Base-by-base conservation (phyloP, 768 basidiomycete genomes). In the Mycena albidolilacea region DNA sequence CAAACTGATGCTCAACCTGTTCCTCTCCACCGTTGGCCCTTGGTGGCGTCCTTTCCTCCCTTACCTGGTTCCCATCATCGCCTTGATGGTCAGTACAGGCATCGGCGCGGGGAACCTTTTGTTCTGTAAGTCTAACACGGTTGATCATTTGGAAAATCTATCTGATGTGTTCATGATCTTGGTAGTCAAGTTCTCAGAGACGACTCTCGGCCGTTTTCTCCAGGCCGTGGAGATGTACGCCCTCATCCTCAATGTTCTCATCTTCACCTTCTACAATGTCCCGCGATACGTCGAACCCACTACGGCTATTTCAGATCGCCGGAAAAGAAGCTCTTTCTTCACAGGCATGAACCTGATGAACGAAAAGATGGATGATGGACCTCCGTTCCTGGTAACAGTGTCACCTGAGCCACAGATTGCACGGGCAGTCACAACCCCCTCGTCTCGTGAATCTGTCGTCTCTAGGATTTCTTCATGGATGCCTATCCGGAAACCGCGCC, bases 151-250 rank as follows among this genome's bases (percentile, higher is more conserved):
- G 1, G 63, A 37, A 23, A 59, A 17, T 50, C 48, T 50, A 30
- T 71, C 58, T 48, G 64, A 57, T 64, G 21, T 65, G 21, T 65
- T 52, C 23, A 44, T 74, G 62, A 71, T 64, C 35, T 5, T 15
- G 39, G 37, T 75, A 94, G 93, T 92, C 79, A 81, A 84, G 65
- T 93, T 94, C 77, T 89, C 93, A 3, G 94, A 95, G 81, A 89
- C 88, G 7, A 84, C 85, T 11, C 81, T 92, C 1, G 94, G 93
- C n/a, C 90, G 91, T 58, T 89, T 94, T 75, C 83, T 89, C 68
- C 87, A 90, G 75, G 91, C 90, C 15, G 80, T 90, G 43, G 91
- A 92, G 77, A 75, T 91, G 30, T 95, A 91, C 77, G 85, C 90
- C 54, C 80, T 92, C 55, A 84, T 92, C 68, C 80, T 93, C n/a